These are phyloP conservation scores for Pseudopyrenochaeta lycopersici DNA, from an alignment of 2,329 filamentous ascomycete genomes.

Conservation along the genomic window DNA sequence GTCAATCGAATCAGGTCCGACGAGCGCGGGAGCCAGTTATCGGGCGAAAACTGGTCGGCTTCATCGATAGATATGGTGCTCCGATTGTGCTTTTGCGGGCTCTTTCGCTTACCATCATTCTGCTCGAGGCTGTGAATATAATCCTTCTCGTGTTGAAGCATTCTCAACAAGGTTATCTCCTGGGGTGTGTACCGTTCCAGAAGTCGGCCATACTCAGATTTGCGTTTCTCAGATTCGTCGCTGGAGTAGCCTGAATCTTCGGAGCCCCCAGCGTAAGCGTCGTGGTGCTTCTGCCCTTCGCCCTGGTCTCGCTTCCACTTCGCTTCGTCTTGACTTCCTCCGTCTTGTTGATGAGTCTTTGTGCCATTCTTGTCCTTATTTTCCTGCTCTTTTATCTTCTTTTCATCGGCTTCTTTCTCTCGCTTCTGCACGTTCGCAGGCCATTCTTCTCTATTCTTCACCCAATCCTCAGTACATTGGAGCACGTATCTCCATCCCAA, in stretches of 20 bases:
- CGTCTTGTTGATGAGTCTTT: conserved; percentile 1
- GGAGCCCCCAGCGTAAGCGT: conserved; percentile 41
- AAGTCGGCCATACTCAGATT: conserved; percentile 40
- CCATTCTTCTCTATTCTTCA: conserved; percentile 61
- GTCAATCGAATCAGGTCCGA: conserved; percentile 60
- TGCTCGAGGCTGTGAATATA: conserved; percentile 52
- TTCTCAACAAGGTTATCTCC: conserved; percentile 48
- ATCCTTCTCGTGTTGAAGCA: conserved; percentile 57
- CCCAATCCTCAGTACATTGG: conserved; percentile 58
- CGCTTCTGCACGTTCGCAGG: conserved; percentile 54
- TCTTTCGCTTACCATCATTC: conserved; percentile 55
- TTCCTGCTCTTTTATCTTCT: too few species aligned
- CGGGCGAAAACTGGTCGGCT: conserved; percentile 61
- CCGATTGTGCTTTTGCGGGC: conserved; percentile 45
- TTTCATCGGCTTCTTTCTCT: too few species aligned
- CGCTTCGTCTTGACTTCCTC: conserved; percentile 38
- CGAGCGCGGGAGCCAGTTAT: conserved; percentile 63
- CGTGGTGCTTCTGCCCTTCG: conserved; percentile 47
- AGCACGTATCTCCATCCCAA: conserved; percentile 54
- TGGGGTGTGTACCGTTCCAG: conserved; percentile 51
- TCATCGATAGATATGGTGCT: conserved; percentile 55
- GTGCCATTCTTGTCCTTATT: too few species aligned
- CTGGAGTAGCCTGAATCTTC: conserved; percentile 26
- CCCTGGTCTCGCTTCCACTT: conserved; percentile 30
- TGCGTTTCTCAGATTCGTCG: conserved; percentile 24